Base-by-base conservation (phyloP, 371 early-diverging fungal genomes). In the Rhizopus stolonifer region DNA sequence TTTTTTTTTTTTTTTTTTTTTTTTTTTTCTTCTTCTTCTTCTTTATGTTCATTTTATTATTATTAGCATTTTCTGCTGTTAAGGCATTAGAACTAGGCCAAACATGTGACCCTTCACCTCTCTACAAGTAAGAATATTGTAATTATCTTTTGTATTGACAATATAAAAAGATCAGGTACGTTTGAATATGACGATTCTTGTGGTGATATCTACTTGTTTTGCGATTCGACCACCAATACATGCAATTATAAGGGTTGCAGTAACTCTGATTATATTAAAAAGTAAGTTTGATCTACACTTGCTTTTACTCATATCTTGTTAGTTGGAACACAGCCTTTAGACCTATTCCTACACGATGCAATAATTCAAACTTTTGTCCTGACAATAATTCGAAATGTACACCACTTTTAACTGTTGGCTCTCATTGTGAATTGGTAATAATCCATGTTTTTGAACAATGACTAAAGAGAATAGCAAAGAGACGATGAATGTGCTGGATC, bases 231-330 rank as follows among this genome's bases (percentile, higher is more conserved):
- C 10, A n/a, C 45, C n/a, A 67, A 50, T 23, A 74, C 69, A 15
- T 78, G 79, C 29, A 61, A 69, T 18, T 68, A 69, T 33, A 74
- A 64, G 56, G 69, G 67, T 4, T 78, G 79, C n/a, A 53, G 71
- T 10, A 74, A 74, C 40, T 29, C 67, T 2, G 74, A 78, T 52
- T 74, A 70, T 53, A 61, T 70, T 9, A 46, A 54, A 64, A 65
- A 58, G 79, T 78, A 69, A 61, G 23, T 25, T 26, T 15, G 18
- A 33, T 2, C 17, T 29, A 10, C 10, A 10, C 31, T 29, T 7
- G n/a, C n/a, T 29, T 29, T 29, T 4, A 17, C 7, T 15, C 13
- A 46, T 43, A n/a, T 13, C 23, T 39, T 47, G 21, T 32, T 23
- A 71, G 72, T 19, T 72, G 74, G 78, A 58, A 69, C 45, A 14